Conservation (phyloP, 2,329 filamentous ascomycete species). For the Torrubiellomyces zombiae region DNA sequence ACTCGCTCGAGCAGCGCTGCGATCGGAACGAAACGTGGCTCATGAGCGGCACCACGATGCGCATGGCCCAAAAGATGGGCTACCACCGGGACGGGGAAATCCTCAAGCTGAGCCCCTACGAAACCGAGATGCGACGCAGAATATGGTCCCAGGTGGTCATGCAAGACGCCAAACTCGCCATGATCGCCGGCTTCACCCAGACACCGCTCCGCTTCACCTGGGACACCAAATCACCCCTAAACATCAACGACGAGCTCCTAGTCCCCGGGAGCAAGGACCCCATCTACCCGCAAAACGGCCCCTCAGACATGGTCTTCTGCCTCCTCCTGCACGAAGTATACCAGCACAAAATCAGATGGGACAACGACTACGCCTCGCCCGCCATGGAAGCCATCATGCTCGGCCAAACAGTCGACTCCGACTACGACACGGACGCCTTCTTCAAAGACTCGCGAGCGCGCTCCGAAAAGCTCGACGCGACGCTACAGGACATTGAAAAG, state of each 20-base stretch:
- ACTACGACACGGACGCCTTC: background rate
- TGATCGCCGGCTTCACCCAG: background rate
- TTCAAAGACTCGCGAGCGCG: background rate
- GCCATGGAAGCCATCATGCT: slow-evolving; percentile 33
- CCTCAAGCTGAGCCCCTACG: slow-evolving; percentile 1
- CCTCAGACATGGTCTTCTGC: slow-evolving; percentile 44
- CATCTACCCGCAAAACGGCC: slow-evolving; percentile 33
- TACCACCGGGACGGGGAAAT: slow-evolving; percentile 2
- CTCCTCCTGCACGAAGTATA: slow-evolving; percentile 33
- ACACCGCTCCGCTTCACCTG: background rate
- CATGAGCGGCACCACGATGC: slow-evolving; percentile 40
- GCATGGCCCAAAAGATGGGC: slow-evolving; percentile 40
- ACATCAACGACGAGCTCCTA: slow-evolving; percentile 42
- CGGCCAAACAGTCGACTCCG: slow-evolving; percentile 11
- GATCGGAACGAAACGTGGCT: slow-evolving; percentile 44
- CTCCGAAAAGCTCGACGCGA: background rate
- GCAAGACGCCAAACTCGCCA: slow-evolving; percentile 1
- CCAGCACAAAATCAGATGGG: slow-evolving; percentile 29
- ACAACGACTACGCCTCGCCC: slow-evolving; percentile 23
- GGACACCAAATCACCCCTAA: slow-evolving; percentile 15
- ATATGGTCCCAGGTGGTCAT: slow-evolving; percentile 5
- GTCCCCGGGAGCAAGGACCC: slow-evolving; percentile 34
- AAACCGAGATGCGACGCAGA: slow-evolving; percentile 4
- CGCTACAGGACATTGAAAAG: background rate
- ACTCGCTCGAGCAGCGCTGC: slow-evolving; percentile 26